phyloP scores from a whole-genome alignment of 352 stramenopile genomes.

The Globisporangium emineosum region DNA sequence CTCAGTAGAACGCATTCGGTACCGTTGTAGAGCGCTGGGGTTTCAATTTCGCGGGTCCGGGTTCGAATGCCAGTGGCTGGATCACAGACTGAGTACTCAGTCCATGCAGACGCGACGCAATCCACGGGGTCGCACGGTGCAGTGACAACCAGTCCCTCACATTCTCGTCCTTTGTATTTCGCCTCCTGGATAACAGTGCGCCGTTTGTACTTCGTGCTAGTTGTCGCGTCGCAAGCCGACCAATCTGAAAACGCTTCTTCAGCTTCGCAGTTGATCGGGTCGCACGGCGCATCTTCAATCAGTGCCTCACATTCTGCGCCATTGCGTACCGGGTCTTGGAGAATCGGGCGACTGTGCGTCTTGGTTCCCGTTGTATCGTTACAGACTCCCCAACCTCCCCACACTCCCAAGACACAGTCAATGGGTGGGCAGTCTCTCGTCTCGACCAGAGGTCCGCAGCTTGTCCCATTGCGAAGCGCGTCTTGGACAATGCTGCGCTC shows the following conservation, averaged over 20 bases:
- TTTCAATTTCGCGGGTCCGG: constrained; percentile 29
- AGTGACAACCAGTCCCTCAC: constrained; percentile 28
- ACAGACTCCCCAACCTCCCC: constrained; percentile 29
- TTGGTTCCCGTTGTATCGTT: constrained; percentile 27
- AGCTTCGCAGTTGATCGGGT: constrained; percentile 18
- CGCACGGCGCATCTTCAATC: constrained; percentile 24
- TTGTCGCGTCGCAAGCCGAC: constrained; percentile 36
- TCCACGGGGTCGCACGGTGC: constrained; percentile 46
- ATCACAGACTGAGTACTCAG: constrained; percentile 41
- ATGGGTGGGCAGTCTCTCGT: constrained; percentile 35
- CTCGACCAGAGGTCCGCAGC: constrained; percentile 27
- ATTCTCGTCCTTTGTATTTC: constrained; percentile 32
- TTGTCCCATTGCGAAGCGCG: constrained; percentile 32
- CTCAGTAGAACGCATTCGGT: constrained; percentile 27
- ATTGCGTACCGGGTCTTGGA: constrained; percentile 27
- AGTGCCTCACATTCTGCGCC: constrained; percentile 30
- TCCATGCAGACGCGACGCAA: constrained; percentile 38
- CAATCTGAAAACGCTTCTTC: constrained; percentile 34
- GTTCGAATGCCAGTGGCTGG: constrained; percentile 33
- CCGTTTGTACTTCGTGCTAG: constrained; percentile 35
- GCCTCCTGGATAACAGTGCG: constrained; percentile 26
- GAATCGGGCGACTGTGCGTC: constrained; percentile 19
- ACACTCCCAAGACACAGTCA: constrained; percentile 38
- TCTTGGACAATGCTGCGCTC: constrained; percentile 34
- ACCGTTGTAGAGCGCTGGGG: constrained; percentile 37